These are phyloP conservation scores for Cladorrhinum sp. DNA, from an alignment of 2,329 filamentous ascomycete species.

Conservation along the genomic window DNA sequence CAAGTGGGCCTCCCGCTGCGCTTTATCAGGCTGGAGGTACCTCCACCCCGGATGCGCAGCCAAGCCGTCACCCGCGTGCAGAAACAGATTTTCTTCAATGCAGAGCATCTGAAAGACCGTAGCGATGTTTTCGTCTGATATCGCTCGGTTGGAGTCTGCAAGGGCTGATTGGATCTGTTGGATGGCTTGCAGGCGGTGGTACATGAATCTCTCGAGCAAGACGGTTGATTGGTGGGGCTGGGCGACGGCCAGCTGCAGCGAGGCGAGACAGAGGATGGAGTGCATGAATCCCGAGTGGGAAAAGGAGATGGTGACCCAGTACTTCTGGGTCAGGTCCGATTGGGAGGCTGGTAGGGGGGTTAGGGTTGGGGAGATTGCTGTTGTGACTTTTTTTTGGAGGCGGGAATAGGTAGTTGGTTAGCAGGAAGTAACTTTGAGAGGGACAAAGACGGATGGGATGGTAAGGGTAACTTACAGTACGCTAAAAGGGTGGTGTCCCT, in stretches of 20 bases:
- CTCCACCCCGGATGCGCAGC: neutral
- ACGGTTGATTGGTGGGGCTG: conserved; percentile 3
- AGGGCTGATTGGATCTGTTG: conserved; percentile 3
- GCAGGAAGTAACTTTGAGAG: no score
- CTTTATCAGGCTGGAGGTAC: conserved; percentile 6
- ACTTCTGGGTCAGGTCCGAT: conserved; percentile 4
- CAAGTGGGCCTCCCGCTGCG: conserved; percentile 9
- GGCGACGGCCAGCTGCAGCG: conserved; percentile 10
- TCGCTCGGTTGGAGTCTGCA: neutral
- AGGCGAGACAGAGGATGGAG: conserved; percentile 8
- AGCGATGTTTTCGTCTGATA: conserved; percentile 12
- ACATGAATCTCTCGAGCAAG: conserved; percentile 15
- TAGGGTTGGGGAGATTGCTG: neutral
- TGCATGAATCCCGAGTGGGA: conserved; percentile 10
- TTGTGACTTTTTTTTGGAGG: neutral
- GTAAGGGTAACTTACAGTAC: conserved; percentile 8
- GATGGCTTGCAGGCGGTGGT: conserved; percentile 12
- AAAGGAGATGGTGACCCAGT: conserved; percentile 13
- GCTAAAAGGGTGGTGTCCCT: conserved; percentile 2
- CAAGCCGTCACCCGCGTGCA: conserved; percentile 1
- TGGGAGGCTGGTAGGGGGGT: conserved; percentile 1
- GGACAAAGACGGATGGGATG: no score
- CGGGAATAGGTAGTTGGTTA: neutral
- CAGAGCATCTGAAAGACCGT: conserved; percentile 14
- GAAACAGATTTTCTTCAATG: conserved; percentile 14